Conservation (phyloP, 208 protist species). For the Trypanosoma lewisi region DNA sequence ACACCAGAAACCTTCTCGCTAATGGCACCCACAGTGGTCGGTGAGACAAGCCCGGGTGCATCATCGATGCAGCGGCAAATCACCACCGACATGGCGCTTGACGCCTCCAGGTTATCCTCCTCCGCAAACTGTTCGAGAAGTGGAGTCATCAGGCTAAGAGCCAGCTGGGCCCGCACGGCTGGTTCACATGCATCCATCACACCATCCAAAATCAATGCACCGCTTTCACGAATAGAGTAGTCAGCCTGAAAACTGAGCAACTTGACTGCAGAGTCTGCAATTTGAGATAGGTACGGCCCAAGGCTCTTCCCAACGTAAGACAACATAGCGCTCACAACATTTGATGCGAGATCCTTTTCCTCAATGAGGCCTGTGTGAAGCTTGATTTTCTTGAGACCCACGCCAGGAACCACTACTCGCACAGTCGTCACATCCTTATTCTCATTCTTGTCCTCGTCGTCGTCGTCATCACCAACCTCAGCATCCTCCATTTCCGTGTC, state of each 20-base stretch:
- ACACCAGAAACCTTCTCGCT: conserved; percentile 66
- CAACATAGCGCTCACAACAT: conserved; percentile 70
- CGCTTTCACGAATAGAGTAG: conserved; percentile 63
- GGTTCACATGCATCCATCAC: conserved; percentile 57
- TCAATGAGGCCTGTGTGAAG: conserved; percentile 83
- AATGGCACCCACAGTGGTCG: conserved; percentile 43
- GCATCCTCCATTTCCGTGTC: conserved; percentile 59
- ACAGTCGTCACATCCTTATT: conserved; percentile 39
- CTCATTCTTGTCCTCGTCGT: conserved; percentile 34
- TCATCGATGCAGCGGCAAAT: conserved; percentile 60
- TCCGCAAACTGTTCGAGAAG: conserved; percentile 63
- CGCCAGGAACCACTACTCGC: conserved; percentile 65
- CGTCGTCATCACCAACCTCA: conserved; percentile 52
- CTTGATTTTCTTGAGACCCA: conserved; percentile 66
- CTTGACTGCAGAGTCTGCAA: conserved; percentile 60
- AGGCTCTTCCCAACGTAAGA: conserved; percentile 53
- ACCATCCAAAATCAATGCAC: conserved; percentile 63
- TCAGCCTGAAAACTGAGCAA: conserved; percentile 63
- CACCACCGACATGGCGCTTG: conserved; percentile 53
- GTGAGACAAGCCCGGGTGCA: conserved; percentile 52
- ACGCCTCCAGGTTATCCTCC: conserved; percentile 58
- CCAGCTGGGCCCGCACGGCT: conserved; percentile 44
- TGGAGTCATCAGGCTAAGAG: conserved; percentile 35
- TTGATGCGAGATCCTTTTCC: conserved; percentile 84
- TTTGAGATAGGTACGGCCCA: conserved; percentile 57